Conservation (phyloP, 306 rosid genomes). For the Rubus parviflorus region DNA sequence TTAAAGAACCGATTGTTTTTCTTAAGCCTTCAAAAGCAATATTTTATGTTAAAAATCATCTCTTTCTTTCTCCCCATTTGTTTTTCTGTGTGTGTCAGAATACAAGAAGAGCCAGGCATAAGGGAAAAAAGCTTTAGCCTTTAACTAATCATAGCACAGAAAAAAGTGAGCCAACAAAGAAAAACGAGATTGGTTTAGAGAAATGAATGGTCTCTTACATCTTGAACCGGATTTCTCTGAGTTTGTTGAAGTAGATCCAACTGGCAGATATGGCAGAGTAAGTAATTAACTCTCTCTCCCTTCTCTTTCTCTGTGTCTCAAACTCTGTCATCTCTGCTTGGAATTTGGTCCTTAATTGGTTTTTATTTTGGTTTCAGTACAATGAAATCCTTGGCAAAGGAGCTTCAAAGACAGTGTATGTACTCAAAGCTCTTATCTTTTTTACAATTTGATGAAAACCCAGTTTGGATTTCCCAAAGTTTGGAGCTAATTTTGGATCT, state of each 20-base stretch:
- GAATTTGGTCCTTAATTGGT: slow-evolving; percentile 26
- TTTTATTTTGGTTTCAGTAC: slow-evolving; percentile 55
- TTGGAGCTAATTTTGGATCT: slow-evolving; percentile 28
- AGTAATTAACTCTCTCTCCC: slow-evolving; percentile 1
- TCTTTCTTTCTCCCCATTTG: slow-evolving; percentile 12
- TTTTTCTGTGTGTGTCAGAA: slow-evolving; percentile 42
- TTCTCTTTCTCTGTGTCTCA: neutral
- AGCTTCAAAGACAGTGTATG: slow-evolving; percentile 95
- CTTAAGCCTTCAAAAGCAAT: neutral
- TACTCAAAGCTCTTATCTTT: slow-evolving; percentile 19
- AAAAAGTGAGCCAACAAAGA: slow-evolving; percentile 2
- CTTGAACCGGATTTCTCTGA: slow-evolving; percentile 60
- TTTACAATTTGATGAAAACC: slow-evolving; percentile 19
- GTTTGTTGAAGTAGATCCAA: slow-evolving; percentile 93
- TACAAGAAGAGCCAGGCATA: slow-evolving; percentile 19
- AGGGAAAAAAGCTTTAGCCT: slow-evolving; percentile 11
- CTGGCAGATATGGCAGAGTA: slow-evolving; percentile 99
- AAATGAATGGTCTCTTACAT: slow-evolving; percentile 59
- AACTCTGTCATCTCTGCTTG: neutral
- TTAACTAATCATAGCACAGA: slow-evolving; percentile 2
- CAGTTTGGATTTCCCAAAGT: slow-evolving; percentile 29
- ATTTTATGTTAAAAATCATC: slow-evolving; percentile 3
- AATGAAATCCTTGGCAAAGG: slow-evolving; percentile 95
- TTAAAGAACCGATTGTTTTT: neutral
- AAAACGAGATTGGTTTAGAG: slow-evolving; percentile 11